A percentile compares a stretch with the other conserved stretches of the same genome.
Evolutionary conservation across 2,329 filamentous ascomycete species (phyloP).

Genomic region (Penicillium expansum): DNA sequence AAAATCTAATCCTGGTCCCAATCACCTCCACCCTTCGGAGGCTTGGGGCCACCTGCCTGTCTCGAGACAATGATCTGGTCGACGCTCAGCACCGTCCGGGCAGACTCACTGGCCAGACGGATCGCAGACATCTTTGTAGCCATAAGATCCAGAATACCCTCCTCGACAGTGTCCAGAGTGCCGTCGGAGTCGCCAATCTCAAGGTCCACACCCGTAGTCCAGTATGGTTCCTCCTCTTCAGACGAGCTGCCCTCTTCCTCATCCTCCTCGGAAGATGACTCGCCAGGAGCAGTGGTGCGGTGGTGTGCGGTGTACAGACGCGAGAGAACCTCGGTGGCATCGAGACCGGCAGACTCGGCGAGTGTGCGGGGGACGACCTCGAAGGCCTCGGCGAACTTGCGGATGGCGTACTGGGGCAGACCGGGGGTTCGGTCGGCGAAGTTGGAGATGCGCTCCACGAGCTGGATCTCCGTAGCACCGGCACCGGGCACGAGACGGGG

Average conservation of each 20-base stretch:
- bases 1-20: constrained; percentile 63
- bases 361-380: constrained; percentile 93
- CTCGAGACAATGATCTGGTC: constrained; percentile 99
- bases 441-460: constrained; percentile 86
- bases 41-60: constrained; percentile 96
- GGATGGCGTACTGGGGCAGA: constrained; percentile 91
- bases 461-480: constrained; percentile 89
- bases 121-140: constrained; percentile 95
- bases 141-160: constrained; percentile 89
- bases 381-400: constrained; percentile 96
- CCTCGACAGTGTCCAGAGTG: constrained; percentile 77
- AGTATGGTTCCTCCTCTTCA: constrained; percentile 72
- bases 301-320: constrained; percentile 90
- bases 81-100: constrained; percentile 88
- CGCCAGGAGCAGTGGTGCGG: constrained; percentile 36
- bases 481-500: constrained; percentile 87
- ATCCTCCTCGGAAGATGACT: constrained; percentile 35
- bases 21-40: constrained; percentile 84
- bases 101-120: constrained; percentile 91
- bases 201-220: constrained; percentile 90
- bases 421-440: constrained; percentile 91
- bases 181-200: constrained; percentile 82
- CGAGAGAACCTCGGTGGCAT: constrained; percentile 94
- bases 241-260: constrained; percentile 36
- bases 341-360: constrained; percentile 90